These are phyloP conservation scores for Ceratobasidium sp. DNA, from an alignment of 1,284 basidiomycete genomes.

Conservation along the genomic window DNA sequence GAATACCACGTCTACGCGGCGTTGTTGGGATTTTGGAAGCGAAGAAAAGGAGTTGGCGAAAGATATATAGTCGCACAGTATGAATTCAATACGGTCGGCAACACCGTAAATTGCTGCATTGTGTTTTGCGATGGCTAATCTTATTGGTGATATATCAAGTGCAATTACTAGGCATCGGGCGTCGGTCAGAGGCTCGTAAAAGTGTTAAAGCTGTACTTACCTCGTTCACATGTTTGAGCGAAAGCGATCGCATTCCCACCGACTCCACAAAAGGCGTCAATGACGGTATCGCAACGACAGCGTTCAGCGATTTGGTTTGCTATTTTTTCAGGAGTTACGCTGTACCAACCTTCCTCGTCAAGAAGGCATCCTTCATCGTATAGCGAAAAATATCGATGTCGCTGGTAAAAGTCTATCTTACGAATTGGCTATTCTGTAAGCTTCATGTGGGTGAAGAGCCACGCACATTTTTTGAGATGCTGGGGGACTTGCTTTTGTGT, in stretches of 20 bases:
- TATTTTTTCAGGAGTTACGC: constrained; percentile 91
- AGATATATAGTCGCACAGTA: constrained; percentile 83
- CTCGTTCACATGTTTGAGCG: constrained; percentile 90
- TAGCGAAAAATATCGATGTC: constrained; percentile 78
- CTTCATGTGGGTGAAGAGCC: not conserved
- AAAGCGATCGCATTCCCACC: constrained; percentile 98
- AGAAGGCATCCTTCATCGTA: constrained; percentile 80
- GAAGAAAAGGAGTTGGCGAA: constrained; percentile 71
- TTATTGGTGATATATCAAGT: constrained; percentile 82
- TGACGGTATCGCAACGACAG: constrained; percentile 80
- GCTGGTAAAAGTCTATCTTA: constrained; percentile 79
- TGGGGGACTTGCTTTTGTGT: constrained; percentile 64
- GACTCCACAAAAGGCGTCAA: constrained; percentile 97
- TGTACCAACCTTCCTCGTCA: constrained; percentile 95
- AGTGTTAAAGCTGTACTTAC: constrained; percentile 56
- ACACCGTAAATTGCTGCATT: constrained; percentile 95
- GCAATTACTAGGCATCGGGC: constrained; percentile 73
- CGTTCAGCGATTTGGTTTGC: constrained; percentile 91
- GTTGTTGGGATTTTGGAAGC: constrained; percentile 38
- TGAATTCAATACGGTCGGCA: constrained; percentile 90
- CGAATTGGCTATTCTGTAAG: constrained; percentile 30
- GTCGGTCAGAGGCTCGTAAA: not conserved
- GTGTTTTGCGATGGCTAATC: constrained; percentile 85
- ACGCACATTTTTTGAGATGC: constrained; percentile 81
- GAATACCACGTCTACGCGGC: constrained; percentile 80